Percentiles rank a stretch among this genome's conserved stretches.
These are phyloP conservation scores for Trichoderma asperellum DNA, from an alignment of 2,329 filamentous ascomycete genomes.

Conservation along the genomic window DNA sequence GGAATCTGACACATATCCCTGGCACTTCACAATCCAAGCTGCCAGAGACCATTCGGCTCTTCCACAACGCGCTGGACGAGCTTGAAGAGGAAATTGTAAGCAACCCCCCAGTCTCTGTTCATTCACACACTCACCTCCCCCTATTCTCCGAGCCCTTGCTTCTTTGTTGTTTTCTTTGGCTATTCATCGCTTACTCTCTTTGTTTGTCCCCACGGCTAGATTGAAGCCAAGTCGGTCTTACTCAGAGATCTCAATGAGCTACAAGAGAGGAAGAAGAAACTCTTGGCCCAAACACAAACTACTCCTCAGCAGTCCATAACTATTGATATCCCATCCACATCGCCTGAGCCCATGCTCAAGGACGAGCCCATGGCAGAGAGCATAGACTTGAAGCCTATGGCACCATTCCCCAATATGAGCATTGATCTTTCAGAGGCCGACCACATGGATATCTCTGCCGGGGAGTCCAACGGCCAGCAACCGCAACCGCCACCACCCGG, in stretches of 20 bases:
- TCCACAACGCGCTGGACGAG: conserved; percentile 59
- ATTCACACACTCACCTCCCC: neutral
- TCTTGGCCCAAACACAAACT: conserved; percentile 25
- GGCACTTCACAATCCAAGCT: conserved; percentile 48
- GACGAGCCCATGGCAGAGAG: conserved; percentile 44
- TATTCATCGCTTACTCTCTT: neutral
- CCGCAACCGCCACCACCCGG: conserved; percentile 29
- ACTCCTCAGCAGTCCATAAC: conserved; percentile 40
- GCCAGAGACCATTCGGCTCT: conserved; percentile 51
- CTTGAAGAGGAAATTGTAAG: conserved; percentile 62
- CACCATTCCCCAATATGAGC: conserved; percentile 62
- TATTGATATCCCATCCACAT: conserved; percentile 44
- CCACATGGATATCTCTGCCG: conserved; percentile 20
- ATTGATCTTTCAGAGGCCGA: conserved; percentile 46
- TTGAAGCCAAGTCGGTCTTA: conserved; percentile 58
- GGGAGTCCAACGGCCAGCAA: conserved; percentile 14
- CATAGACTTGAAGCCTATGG: conserved; percentile 48
- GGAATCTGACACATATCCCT: conserved; percentile 41
- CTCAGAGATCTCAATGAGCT: conserved; percentile 56
- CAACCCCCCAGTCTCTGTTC: neutral
- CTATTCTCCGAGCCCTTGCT: too few relatives aligned
- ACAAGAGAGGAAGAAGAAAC: conserved; percentile 36
- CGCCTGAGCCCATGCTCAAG: conserved; percentile 37
- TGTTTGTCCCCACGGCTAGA: conserved; percentile 33
- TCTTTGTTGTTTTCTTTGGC: neutral